Conservation (phyloP, 2,329 filamentous ascomycete species). For the Nannizziopsis arthrosporioides region DNA sequence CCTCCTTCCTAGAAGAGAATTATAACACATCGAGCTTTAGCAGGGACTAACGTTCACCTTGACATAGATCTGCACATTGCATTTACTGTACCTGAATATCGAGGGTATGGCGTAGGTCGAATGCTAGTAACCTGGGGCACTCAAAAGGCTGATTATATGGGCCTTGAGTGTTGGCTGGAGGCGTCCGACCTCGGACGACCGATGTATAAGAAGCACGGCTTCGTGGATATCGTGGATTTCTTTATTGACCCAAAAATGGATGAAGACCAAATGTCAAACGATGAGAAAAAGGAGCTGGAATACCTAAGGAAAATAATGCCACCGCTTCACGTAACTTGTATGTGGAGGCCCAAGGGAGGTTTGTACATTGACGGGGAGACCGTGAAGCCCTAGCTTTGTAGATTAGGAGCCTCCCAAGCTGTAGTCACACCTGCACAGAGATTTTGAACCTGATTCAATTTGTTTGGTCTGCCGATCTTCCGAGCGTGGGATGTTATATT, state of each 20-base stretch:
- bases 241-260: conserved; percentile 9
- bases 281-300: conserved; percentile 10
- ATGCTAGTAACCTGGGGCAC: conserved; percentile 22
- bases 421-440: too few species aligned
- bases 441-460: too few species aligned
- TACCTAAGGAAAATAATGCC: conserved; percentile 1
- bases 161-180: conserved; percentile 20
- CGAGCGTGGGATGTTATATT: too few species aligned
- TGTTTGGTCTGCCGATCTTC: too few species aligned
- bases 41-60: not conserved
- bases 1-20: not conserved
- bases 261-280: conserved; percentile 8
- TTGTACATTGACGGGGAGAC: conserved; percentile 13
- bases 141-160: conserved; percentile 19
- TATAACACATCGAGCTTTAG: not conserved
- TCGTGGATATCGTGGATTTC: conserved; percentile 9
- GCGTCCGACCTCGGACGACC: conserved; percentile 15
- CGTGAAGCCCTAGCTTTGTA: conserved; percentile 5
- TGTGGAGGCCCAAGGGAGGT: conserved; percentile 14
- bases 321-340: conserved; percentile 6
- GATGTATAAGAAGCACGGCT: conserved; percentile 15
- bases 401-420: too few species aligned
- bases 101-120: conserved; percentile 18
- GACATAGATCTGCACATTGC: conserved; percentile 19
- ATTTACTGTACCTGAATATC: conserved; percentile 21